Evolutionary conservation across 495 filamentous ascomycete genomes (phyloP).

Genomic region (Penicillium cosmopolitanum): DNA sequence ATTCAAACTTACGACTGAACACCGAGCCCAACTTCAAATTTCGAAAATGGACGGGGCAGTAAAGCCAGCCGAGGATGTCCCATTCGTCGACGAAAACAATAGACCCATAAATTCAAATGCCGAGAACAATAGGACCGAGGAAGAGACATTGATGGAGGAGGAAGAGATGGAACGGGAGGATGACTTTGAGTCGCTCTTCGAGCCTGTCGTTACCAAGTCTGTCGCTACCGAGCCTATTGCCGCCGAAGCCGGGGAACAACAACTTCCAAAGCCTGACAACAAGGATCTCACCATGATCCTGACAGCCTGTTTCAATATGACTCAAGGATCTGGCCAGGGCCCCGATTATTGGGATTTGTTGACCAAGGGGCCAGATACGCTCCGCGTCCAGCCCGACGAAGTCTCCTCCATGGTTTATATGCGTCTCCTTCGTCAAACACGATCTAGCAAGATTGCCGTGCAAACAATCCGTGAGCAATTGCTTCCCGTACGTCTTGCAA

Average conservation of each 20-base stretch:
- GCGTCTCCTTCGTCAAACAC: conserved; percentile 64
- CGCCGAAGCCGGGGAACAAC: conserved; percentile 9
- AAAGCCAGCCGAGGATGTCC: conserved; percentile 22
- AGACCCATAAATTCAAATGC: conserved; percentile 13
- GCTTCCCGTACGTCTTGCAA: conserved; percentile 37
- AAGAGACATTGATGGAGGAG: conserved; percentile 7
- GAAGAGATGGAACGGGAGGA: conserved; percentile 35
- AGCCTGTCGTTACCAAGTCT: conserved; percentile 42
- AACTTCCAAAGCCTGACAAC: conserved; percentile 55
- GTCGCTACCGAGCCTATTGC: conserved; percentile 23
- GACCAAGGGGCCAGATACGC: conserved; percentile 45
- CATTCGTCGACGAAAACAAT: conserved; percentile 37
- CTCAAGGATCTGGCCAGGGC: conserved; percentile 40
- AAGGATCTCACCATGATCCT: conserved; percentile 73
- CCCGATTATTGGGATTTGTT: conserved; percentile 75
- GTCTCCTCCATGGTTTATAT: conserved; percentile 69
- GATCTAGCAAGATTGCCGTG: conserved; percentile 58
- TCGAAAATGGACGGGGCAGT: background rate
- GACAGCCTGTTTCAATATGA: conserved; percentile 53
- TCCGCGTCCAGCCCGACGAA: conserved; percentile 67
- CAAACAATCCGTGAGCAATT: conserved; percentile 55
- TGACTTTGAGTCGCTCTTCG: conserved; percentile 41
- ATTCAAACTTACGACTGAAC: background rate
- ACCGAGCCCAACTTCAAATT: background rate
- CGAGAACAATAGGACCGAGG: conserved; percentile 2